Conservation (phyloP, 2,329 filamentous ascomycete species). For the Ceratocystis eucalypticola region DNA sequence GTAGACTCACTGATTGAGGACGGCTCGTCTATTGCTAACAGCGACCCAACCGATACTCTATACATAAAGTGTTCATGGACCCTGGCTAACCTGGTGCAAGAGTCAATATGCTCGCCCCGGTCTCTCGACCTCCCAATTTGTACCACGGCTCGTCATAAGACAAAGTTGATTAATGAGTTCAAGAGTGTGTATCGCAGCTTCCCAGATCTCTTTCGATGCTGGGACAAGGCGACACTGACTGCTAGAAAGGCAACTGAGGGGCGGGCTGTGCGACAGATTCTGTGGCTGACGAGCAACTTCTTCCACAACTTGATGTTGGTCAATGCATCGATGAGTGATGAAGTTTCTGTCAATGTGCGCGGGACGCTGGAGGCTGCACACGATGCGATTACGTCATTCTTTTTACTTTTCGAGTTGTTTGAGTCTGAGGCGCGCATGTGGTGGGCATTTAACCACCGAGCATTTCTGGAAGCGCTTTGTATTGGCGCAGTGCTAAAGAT, state of each 20-base stretch:
- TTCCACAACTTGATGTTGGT: slow-evolving; percentile 72
- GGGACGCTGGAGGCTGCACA: slow-evolving; percentile 63
- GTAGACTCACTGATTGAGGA: slow-evolving; percentile 62
- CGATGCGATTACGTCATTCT: slow-evolving; percentile 61
- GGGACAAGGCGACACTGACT: slow-evolving; percentile 47
- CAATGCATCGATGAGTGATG: slow-evolving; percentile 54
- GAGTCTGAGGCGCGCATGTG: slow-evolving; percentile 61
- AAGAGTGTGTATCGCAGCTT: slow-evolving; percentile 59
- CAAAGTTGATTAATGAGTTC: slow-evolving; percentile 56
- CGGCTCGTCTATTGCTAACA: slow-evolving; percentile 40
- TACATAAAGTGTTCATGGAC: slow-evolving; percentile 70
- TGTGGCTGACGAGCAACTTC: slow-evolving; percentile 71
- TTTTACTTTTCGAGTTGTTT: slow-evolving; percentile 54
- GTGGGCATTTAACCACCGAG: slow-evolving; percentile 75
- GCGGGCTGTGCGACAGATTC: slow-evolving; percentile 56
- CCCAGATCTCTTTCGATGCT: slow-evolving; percentile 54
- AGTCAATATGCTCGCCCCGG: slow-evolving; percentile 60
- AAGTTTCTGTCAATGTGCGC: slow-evolving; percentile 51
- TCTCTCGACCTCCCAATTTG: slow-evolving; percentile 62
- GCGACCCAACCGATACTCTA: slow-evolving; percentile 50
- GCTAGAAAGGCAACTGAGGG: slow-evolving; percentile 46
- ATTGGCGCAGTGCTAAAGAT: slow-evolving; percentile 49
- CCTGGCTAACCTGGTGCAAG: slow-evolving; percentile 63
- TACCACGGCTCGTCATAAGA: slow-evolving; percentile 53
- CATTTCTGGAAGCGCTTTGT: slow-evolving; percentile 62